Conservation (phyloP, 1,284 basidiomycete genomes). For the Fomitopsis palustris region DNA sequence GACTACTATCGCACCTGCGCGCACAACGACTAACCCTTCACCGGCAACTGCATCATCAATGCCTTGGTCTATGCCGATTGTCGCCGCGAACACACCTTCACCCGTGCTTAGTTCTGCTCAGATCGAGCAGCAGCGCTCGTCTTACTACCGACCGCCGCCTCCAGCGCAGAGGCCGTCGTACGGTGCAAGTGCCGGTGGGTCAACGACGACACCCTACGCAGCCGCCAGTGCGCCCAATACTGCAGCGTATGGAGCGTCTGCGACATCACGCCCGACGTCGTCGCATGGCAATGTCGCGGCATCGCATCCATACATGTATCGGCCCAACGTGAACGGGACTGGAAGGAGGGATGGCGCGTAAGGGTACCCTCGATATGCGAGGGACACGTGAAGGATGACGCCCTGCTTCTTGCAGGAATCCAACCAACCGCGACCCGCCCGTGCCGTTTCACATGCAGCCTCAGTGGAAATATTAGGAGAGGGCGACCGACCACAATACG, state of each 20-base stretch:
- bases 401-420: conserved; percentile 4
- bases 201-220: conserved; percentile 1
- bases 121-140: conserved; percentile 28
- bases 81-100: conserved; percentile 25
- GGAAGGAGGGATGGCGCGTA: conserved; percentile 6
- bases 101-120: conserved; percentile 26
- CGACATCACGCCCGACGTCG: conserved; percentile 29
- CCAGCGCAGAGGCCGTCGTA: conserved; percentile 23
- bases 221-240: conserved; percentile 1
- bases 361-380: not conserved
- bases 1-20: conserved; percentile 17
- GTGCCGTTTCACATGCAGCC: conserved; percentile 7
- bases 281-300: conserved; percentile 28
- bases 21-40: conserved; percentile 19
- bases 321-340: conserved; percentile 32
- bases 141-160: conserved; percentile 34
- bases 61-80: conserved; percentile 40
- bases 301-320: conserved; percentile 43
- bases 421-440: conserved; percentile 8
- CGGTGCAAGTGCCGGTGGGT: conserved; percentile 13
- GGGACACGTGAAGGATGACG: conserved; percentile 6
- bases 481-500: not conserved
- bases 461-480: not conserved
- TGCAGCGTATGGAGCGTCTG: not conserved
- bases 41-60: conserved; percentile 23